Base-by-base conservation (phyloP, 108 stramenopile species). In the Nitzschia sp. region DNA sequence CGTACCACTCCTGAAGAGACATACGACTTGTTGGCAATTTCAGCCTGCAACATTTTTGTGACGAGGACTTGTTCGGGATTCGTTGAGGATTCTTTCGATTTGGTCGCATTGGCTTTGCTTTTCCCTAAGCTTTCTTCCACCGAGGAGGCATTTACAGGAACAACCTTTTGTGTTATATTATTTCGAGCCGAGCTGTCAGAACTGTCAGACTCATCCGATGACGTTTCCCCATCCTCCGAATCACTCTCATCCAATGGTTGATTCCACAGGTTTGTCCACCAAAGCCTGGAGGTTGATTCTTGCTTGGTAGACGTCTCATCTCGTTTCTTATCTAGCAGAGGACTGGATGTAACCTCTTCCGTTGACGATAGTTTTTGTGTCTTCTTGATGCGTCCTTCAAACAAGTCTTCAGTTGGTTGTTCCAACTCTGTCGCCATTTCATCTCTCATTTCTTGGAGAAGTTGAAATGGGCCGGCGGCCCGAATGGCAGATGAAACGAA, bases 181-280 rank as follows among this genome's bases (percentile, higher is more conserved):
- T 1, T 34, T 5, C 29, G 29, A 34, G 5, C 29, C 29, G 29
- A 34, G 22, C 41, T 48, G 21, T 65, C 57, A 7, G n/a, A 24
- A 20, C 1, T 24, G 20, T 44, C 61, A 62, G 61, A 62, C 2
- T 21, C 20, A 12, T 54, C 12, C 34, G 51, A 51, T 8, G 50
- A 51, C 6, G 12, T n/a, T 44, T 34, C 21, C 29, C 52, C 50
- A 29, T 51, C 51, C 7, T 52, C 63, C 5, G n/a, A 17, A 11
- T 65, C 63, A 14, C 15, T 52, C 11, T 53, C 50, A 14, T 60
- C 53, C 14, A 73, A 24, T 41, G 57, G 65, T 53, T 73, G 64
- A 6, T 54, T 65, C 72, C 72, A 60, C 24, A 73, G 26, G 37
- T 66, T 65, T 2, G 66, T 57, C 72, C 72, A 73, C 72, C 72